Base-by-base conservation (phyloP, 1,139 yeast species). In the Eremothecium sinecaudum region DNA sequence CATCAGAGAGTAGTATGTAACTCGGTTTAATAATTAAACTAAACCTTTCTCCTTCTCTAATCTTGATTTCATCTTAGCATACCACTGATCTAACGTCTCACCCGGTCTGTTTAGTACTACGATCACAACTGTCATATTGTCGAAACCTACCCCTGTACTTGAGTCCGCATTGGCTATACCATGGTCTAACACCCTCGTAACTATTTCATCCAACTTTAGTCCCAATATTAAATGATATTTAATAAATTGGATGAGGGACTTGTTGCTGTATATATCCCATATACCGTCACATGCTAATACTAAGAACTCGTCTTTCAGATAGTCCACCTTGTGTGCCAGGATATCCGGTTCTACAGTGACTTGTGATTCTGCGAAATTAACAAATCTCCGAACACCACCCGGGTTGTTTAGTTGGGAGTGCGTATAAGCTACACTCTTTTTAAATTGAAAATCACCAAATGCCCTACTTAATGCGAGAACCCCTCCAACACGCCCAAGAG, bases 201-300 rank as follows among this genome's bases (percentile, higher is more conserved):
- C 66, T 28, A 79, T 75, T 35, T 71, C 73, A 32, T 73, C 72
- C 21, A 79, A 58, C 41, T 64, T 69, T 62, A 75, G 66, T 2
- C 79, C 84, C 25, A 71, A 48, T 1, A 70, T 63, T 32, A 79
- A 56, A 46, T 75, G 71, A 43, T 73, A 71, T 46, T 83, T 64
- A 32, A 80, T 71, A 21, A 71, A 53, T 17, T 63, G 58, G 2
- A 75, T 58, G 33, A 80, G 51, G 34, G 74, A 71, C 33, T 63
- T 66, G 43, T 77, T 76, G 36, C 71, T 72, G 56, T 73, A 79
- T 43, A 84, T 77, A 51, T 79, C 90, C 87, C 86, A 79, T 21
- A 79, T 73, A 15, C 90, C 90, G 57, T 79, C 90, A 48, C 90
- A 79, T 0, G 86, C 87, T 33, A 78, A 49, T 1, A 79, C 69